Evolutionary conservation across 2,329 filamentous ascomycete species (phyloP).

Genomic region (Cercospora sojina): DNA sequence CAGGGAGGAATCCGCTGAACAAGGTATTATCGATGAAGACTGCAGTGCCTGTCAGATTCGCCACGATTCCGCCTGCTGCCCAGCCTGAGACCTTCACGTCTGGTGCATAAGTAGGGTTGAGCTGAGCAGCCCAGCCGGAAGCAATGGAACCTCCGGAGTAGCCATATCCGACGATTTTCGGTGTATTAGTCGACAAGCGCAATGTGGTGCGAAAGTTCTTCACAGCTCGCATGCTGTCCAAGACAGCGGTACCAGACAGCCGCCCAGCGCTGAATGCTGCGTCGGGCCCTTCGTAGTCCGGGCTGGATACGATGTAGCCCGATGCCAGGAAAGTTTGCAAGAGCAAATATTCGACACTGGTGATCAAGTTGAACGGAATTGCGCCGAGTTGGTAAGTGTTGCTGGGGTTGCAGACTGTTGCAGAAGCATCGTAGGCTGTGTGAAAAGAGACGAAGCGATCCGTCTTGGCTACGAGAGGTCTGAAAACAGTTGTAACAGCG

Average conservation of each 20-base stretch:
- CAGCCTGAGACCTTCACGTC: constrained; percentile 52
- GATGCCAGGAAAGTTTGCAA: constrained; percentile 25
- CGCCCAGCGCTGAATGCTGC: constrained; percentile 38
- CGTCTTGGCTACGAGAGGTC: constrained; percentile 23
- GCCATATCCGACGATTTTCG: constrained; percentile 50
- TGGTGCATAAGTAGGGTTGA: constrained; percentile 54
- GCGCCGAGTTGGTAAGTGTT: constrained; percentile 37
- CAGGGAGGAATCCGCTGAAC: constrained; percentile 34
- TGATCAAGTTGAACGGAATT: constrained; percentile 28
- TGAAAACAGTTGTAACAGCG: constrained; percentile 33
- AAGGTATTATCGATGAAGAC: constrained; percentile 30
- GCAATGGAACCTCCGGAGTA: constrained; percentile 58
- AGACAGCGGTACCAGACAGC: constrained; percentile 43
- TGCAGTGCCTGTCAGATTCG: constrained; percentile 40
- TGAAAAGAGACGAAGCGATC: constrained; percentile 36
- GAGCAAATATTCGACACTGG: constrained; percentile 26
- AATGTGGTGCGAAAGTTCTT: constrained; percentile 34
- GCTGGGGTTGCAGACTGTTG: constrained; percentile 43
- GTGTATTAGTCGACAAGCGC: constrained; percentile 22
- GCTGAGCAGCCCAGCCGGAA: constrained; percentile 52
- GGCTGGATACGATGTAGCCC: constrained; percentile 36
- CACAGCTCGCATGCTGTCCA: constrained; percentile 47
- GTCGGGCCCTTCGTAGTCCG: constrained; percentile 46
- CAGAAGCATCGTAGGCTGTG: constrained; percentile 38
- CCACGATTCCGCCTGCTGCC: constrained; percentile 51